Evolutionary conservation across 495 filamentous ascomycete species (phyloP).

Genomic region (Penicillium waksmanii): DNA sequence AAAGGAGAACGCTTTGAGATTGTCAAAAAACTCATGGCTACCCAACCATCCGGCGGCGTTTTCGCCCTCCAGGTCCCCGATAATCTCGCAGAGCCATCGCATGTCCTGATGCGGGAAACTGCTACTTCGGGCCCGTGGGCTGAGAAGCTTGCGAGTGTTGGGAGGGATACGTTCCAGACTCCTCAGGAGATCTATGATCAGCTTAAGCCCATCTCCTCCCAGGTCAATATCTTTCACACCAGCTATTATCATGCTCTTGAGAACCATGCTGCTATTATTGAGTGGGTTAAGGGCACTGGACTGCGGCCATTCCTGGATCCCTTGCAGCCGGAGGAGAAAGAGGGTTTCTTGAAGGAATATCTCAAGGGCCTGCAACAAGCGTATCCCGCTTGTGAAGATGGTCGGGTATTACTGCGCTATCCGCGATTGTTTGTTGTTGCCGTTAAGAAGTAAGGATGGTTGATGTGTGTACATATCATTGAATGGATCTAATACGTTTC

Average conservation of each 20-base stretch:
- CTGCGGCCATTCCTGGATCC: constrained; percentile 54
- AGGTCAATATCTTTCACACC: constrained; percentile 55
- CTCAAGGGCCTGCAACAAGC: constrained; percentile 35
- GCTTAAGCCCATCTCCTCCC: constrained; percentile 43
- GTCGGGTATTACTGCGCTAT: constrained; percentile 50
- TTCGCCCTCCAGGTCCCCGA: constrained; percentile 60
- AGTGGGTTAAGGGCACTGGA: constrained; percentile 61
- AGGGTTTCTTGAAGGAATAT: constrained; percentile 46
- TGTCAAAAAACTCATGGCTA: constrained; percentile 43
- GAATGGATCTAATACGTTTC: constrained; percentile 1
- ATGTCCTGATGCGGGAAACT: constrained; percentile 52
- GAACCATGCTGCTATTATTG: constrained; percentile 50
- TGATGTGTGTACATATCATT: neutral
- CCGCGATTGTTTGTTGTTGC: constrained; percentile 55
- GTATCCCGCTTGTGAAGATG: constrained; percentile 45
- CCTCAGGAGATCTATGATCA: constrained; percentile 48
- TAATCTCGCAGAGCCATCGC: constrained; percentile 52
- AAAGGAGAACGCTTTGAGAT: constrained; percentile 42
- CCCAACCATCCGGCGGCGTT: constrained; percentile 44
- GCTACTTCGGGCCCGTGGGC: constrained; percentile 45
- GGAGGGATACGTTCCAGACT: constrained; percentile 51
- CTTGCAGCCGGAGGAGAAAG: constrained; percentile 35
- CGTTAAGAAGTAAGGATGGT: constrained; percentile 24
- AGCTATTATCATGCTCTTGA: constrained; percentile 55
- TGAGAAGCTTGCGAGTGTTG: constrained; percentile 34